phyloP scores from a whole-genome alignment of 2,329 filamentous ascomycete genomes.

The Neofusicoccum umdonicola region DNA sequence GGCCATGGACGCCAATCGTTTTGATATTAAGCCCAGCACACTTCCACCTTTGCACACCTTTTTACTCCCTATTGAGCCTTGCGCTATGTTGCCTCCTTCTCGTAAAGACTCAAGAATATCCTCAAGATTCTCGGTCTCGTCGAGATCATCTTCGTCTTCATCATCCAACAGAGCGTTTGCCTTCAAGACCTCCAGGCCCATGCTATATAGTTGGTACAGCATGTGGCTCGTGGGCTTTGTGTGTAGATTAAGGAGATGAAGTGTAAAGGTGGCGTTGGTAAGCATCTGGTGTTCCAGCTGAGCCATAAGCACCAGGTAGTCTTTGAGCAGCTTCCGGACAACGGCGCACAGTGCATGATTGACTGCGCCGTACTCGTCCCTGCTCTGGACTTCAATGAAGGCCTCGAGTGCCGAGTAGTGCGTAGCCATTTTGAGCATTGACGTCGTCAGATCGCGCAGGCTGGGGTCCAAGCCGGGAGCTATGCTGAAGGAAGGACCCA shows the following conservation, averaged over 20 bases:
- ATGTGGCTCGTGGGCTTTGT: slow-evolving; percentile 88
- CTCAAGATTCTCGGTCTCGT: slow-evolving; percentile 81
- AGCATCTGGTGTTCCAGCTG: slow-evolving; percentile 92
- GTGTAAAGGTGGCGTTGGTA: slow-evolving; percentile 82
- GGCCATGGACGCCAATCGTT: slow-evolving; percentile 81
- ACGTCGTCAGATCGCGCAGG: slow-evolving; percentile 78
- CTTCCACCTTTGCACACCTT: slow-evolving; percentile 97
- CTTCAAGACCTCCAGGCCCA: slow-evolving; percentile 75
- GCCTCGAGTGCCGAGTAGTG: slow-evolving; percentile 89
- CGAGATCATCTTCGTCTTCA: slow-evolving; percentile 61
- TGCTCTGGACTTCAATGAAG: slow-evolving; percentile 91
- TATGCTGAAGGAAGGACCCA: slow-evolving; percentile 78
- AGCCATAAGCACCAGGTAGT: slow-evolving; percentile 88
- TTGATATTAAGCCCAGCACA: slow-evolving; percentile 83
- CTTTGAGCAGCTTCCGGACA: slow-evolving; percentile 84
- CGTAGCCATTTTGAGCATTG: slow-evolving; percentile 91
- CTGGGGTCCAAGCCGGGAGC: slow-evolving; percentile 85
- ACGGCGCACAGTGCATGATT: slow-evolving; percentile 96
- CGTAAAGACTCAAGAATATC: slow-evolving; percentile 87
- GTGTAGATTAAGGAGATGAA: slow-evolving; percentile 90
- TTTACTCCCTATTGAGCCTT: slow-evolving; percentile 76
- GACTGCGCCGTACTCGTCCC: slow-evolving; percentile 88
- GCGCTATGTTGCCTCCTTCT: slow-evolving; percentile 78
- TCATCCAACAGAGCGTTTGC: slow-evolving; percentile 86
- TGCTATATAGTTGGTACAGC: slow-evolving; percentile 82